These are phyloP conservation scores for Euphorbia tirucalli DNA, from an alignment of 345 rosid species.

Conservation along the genomic window DNA sequence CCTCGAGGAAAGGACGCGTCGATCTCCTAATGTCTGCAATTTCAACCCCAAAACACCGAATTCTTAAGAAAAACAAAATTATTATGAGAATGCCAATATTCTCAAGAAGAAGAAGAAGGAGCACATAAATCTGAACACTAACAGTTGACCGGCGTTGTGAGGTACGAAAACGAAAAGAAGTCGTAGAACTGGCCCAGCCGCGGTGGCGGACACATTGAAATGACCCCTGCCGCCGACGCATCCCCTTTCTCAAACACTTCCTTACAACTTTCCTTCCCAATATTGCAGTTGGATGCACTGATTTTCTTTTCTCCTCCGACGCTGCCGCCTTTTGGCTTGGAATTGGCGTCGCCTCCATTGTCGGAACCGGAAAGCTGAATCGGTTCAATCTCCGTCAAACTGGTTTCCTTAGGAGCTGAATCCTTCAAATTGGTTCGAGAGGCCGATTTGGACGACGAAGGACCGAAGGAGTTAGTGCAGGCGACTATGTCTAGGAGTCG, in stretches of 20 bases:
- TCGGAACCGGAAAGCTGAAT: conserved; percentile 26
- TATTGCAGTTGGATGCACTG: conserved; percentile 5
- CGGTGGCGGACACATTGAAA: conserved; percentile 32
- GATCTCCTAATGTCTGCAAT: conserved; percentile 31
- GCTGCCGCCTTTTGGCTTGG: conserved; percentile 19
- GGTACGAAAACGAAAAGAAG: conserved; percentile 35
- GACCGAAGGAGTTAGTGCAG: conserved; percentile 37
- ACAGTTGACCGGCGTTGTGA: conserved; percentile 34
- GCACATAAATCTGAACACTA: not conserved
- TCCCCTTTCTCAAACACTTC: conserved; percentile 18
- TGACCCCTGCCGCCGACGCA: conserved; percentile 8
- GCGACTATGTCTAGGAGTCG: conserved; percentile 37
- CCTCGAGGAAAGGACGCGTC: conserved; percentile 19
- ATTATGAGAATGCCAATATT: not conserved
- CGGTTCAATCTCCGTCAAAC: conserved; percentile 22
- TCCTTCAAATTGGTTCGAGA: conserved; percentile 33
- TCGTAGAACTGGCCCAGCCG: conserved; percentile 35
- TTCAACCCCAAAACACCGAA: not conserved
- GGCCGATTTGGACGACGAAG: conserved; percentile 44
- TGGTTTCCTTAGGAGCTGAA: conserved; percentile 25
- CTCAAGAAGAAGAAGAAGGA: not conserved
- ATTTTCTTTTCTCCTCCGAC: conserved; percentile 8
- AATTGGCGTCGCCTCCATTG: conserved; percentile 6
- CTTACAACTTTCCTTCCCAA: conserved; percentile 19
- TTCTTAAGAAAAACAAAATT: not conserved